A percentile compares a stretch with the other conserved stretches of the same genome.
phyloP scores from a whole-genome alignment of 192 early-diverging fungal genomes.

The Linnemannia exigua region DNA sequence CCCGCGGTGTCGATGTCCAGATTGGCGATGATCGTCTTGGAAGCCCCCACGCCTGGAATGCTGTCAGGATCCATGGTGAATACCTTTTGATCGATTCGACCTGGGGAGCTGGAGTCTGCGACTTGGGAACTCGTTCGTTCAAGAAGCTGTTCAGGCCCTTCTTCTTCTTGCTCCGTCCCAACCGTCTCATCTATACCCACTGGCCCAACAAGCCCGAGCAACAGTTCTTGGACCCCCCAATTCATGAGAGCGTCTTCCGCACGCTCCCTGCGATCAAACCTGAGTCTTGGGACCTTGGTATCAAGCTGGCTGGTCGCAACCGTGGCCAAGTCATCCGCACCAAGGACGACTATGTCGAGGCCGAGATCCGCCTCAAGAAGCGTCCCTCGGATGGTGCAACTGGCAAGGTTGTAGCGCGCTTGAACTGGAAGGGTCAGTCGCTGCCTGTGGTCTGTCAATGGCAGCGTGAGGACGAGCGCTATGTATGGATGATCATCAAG shows the following conservation, averaged over 20 bases:
- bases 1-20: conserved; percentile 62
- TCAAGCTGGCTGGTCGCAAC: conserved; percentile 41
- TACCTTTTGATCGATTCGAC: conserved; percentile 70
- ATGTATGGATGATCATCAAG: conserved; percentile 46
- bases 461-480: conserved; percentile 37
- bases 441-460: conserved; percentile 32
- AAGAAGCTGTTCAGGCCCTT: conserved; percentile 64
- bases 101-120: conserved; percentile 68
- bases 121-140: conserved; percentile 48
- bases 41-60: conserved; percentile 70
- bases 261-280: conserved; percentile 57
- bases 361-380: conserved; percentile 49
- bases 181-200: conserved; percentile 69
- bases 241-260: conserved; percentile 61
- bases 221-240: conserved; percentile 63
- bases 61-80: conserved; percentile 62
- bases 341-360: conserved; percentile 44
- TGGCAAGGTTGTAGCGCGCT: conserved; percentile 47
- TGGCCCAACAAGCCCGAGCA: conserved; percentile 64
- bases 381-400: conserved; percentile 37
- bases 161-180: conserved; percentile 68
- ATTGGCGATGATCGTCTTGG: conserved; percentile 54
- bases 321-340: conserved; percentile 41
- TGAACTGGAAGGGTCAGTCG: conserved; percentile 55
- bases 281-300: conserved; percentile 51